phyloP scores from a whole-genome alignment of 768 basidiomycete genomes.

The Amanita inopinata region DNA sequence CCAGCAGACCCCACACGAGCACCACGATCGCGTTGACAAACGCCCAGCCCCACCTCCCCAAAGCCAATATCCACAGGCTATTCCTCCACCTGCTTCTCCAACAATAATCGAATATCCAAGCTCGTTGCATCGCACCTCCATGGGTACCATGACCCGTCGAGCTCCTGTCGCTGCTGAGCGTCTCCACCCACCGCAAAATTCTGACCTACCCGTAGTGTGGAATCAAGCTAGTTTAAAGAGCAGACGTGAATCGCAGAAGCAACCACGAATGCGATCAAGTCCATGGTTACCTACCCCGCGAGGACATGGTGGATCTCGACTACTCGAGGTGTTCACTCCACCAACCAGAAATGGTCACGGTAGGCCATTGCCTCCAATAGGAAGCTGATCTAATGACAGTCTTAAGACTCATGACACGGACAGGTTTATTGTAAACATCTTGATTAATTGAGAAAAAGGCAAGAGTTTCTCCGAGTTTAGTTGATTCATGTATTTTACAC shows the following conservation, averaged over 20 bases:
- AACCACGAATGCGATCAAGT: neutral
- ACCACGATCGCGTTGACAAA: neutral
- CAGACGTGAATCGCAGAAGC: neutral
- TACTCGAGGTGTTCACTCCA: slow-evolving; percentile 4
- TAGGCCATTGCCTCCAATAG: neutral
- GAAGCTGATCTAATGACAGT: neutral
- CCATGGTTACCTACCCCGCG: neutral
- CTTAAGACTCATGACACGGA: too few species aligned
- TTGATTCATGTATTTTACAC: too few species aligned
- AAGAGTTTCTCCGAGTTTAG: too few species aligned
- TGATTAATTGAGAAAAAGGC: too few species aligned
- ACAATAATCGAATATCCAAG: slow-evolving; percentile 5
- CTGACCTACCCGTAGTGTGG: slow-evolving; percentile 1
- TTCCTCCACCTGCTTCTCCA: neutral
- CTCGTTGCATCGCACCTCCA: slow-evolving; percentile 4
- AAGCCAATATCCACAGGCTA: neutral
- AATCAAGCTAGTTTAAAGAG: slow-evolving; percentile 3
- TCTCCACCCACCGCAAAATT: neutral
- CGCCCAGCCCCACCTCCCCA: neutral
- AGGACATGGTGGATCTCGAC: slow-evolving; percentile 5
- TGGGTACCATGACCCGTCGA: neutral
- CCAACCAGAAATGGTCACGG: neutral
- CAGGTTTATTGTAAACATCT: too few species aligned
- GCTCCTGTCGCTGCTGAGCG: too few species aligned
- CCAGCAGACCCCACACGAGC: neutral